Evolutionary conservation across 768 basidiomycete species (phyloP), one percentile per base, ranked within the genome.

Genomic region (Dacryopinax primogenitus): DNA sequence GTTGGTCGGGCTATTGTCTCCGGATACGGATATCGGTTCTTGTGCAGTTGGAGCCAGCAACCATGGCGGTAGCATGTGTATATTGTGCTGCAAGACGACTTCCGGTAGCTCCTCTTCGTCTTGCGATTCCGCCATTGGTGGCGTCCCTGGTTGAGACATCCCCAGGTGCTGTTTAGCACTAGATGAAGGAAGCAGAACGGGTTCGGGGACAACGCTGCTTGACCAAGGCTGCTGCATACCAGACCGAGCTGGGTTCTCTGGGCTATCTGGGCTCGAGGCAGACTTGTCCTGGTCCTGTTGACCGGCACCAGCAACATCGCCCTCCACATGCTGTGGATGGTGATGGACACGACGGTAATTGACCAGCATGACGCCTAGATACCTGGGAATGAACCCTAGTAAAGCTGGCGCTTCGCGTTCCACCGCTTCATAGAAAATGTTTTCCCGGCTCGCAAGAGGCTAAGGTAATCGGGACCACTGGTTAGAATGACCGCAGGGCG

Each of bases 361-460:
- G 70, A 99, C 95, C 41, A 98, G 82, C 92, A 99, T 96, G 64
- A 99, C 96, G 26, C 96, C 96, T 16, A 99, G 81, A 75, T 99
- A 99, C 45, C 94, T 87, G n/a, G 96, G 96, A 66, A 97, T 96
- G 72, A 92, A 99, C 15, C 83, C 87, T 2, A 98, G 81, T 9
- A 99, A 80, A 2, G 91, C 92, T 0, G 96, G 95, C 0, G 91
- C 90, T 71, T 92, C 90, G 30, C 86, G 83, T 74, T 99, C 96
- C 33, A 98, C 92, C 1, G 93, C 84, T 74, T 99, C 96, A 73
- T 99, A 99, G 73, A 99, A 97, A 58, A 96, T 79, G 72, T 99
- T 99, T 77, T 99, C 96, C 65, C 94, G 85, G 2, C 91, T 93
- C 33, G 96, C 93, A 7, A 99, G 84, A 16, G 95, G 95, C 94